A percentile compares a stretch with the other conserved stretches of the same genome.
Evolutionary conservation across 208 protist species (phyloP).

Genomic region (Leishmania martiniquensis): DNA sequence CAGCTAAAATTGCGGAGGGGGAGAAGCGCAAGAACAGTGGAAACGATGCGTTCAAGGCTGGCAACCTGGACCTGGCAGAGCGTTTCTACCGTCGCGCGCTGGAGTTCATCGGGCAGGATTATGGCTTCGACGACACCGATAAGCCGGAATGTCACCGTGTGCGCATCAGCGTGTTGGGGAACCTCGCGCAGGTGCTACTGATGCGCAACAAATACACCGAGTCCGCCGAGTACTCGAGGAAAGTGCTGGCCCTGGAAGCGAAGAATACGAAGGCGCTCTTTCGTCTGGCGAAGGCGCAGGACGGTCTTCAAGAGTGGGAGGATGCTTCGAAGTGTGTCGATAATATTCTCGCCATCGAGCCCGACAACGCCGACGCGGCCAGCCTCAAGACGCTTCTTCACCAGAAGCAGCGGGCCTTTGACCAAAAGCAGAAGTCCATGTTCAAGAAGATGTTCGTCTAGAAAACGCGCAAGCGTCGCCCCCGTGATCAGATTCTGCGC

Average conservation of each 20-base stretch:
- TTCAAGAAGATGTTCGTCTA: conserved; percentile 90
- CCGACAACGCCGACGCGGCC: conserved; percentile 65
- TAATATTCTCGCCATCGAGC: conserved; percentile 53
- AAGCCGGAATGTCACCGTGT: conserved; percentile 57
- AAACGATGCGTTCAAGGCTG: conserved; percentile 80
- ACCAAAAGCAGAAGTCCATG: conserved; percentile 76
- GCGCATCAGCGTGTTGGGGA: conserved; percentile 62
- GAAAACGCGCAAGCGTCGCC: neutral
- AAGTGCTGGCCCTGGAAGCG: conserved; percentile 64
- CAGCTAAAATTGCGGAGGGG: conserved; percentile 67
- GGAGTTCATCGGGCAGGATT: conserved; percentile 86
- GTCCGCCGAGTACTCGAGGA: conserved; percentile 56
- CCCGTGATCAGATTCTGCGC: no score
- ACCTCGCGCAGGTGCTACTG: conserved; percentile 85
- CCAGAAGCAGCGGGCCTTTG: conserved; percentile 59
- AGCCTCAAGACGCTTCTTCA: conserved; percentile 51
- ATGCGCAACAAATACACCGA: conserved; percentile 48
- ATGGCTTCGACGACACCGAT: conserved; percentile 55
- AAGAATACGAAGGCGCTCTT: conserved; percentile 79
- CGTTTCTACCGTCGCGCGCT: conserved; percentile 86
- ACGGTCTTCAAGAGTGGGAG: conserved; percentile 76
- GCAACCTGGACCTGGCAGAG: conserved; percentile 62
- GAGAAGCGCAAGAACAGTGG: conserved; percentile 75
- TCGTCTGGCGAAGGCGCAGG: conserved; percentile 70
- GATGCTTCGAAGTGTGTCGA: conserved; percentile 49